Conservation (phyloP, 75 land plant genomes). For the Pinus albicaulis region DNA sequence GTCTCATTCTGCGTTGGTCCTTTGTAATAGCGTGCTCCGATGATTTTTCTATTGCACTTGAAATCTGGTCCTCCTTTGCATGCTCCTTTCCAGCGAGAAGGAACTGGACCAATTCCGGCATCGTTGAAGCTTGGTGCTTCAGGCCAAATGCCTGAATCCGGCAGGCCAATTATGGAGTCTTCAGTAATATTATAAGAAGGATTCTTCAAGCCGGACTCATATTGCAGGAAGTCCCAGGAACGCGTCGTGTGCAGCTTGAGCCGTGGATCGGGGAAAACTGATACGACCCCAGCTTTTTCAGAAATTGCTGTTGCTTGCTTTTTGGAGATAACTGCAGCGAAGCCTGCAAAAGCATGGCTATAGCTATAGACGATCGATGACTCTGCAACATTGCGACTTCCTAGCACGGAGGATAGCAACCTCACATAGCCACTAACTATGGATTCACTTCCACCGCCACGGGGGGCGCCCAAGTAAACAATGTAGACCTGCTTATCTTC, state of each 20-base stretch:
- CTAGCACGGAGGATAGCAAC: background rate
- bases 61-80: no score
- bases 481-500: background rate
- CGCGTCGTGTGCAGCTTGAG: constrained; percentile 72
- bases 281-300: constrained; percentile 60
- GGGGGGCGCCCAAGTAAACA: background rate
- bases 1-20: background rate
- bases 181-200: constrained; percentile 5
- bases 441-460: background rate
- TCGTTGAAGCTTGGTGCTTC: no score
- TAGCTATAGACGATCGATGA: constrained; percentile 39
- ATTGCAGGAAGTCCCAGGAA: constrained; percentile 80
- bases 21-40: constrained; percentile 62
- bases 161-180: constrained; percentile 65
- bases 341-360: constrained; percentile 61
- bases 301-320: constrained; percentile 37
- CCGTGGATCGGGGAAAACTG: constrained; percentile 63
- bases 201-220: constrained; percentile 14
- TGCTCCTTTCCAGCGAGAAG: no score
- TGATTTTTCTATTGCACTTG: constrained; percentile 40
- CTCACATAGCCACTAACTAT: background rate
- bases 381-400: constrained; percentile 5
- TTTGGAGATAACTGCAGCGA: constrained; percentile 53
- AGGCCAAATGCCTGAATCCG: constrained; percentile 90
- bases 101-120: no score